Percentiles rank a stretch among this genome's conserved stretches.
These are phyloP conservation scores for Plasmodium knowlesi DNA, from an alignment of 169 alveolate species.

Conservation along the genomic window DNA sequence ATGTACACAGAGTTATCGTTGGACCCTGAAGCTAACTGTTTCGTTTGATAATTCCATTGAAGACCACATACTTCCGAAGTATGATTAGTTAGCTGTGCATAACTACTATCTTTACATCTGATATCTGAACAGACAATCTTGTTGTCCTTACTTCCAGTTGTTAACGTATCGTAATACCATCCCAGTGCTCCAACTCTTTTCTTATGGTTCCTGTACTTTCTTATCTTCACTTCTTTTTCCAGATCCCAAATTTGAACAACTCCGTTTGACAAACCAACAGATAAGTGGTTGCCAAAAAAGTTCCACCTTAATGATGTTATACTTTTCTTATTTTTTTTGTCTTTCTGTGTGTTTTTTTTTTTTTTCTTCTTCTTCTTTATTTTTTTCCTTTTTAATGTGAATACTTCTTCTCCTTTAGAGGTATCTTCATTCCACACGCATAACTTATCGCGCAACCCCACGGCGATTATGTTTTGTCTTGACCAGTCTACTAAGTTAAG, in stretches of 20 bases:
- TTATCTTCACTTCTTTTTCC: slow-evolving; percentile 68
- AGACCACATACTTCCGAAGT: slow-evolving; percentile 93
- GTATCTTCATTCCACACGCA: slow-evolving; percentile 84
- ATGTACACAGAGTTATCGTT: slow-evolving; percentile 95
- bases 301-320: slow-evolving; percentile 92
- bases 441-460: slow-evolving; percentile 86
- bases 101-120: slow-evolving; percentile 82
- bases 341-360: slow-evolving; percentile 1
- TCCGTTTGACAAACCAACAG: slow-evolving; percentile 92
- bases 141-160: slow-evolving; percentile 94
- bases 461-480: slow-evolving; percentile 82
- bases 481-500: slow-evolving; percentile 90
- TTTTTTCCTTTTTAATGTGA: background rate
- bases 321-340: slow-evolving; percentile 64
- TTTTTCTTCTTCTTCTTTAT: background rate
- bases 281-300: slow-evolving; percentile 88
- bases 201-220: slow-evolving; percentile 88
- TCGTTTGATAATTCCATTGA: slow-evolving; percentile 92
- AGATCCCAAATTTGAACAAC: slow-evolving; percentile 88
- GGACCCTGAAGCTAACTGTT: slow-evolving; percentile 95
- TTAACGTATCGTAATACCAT: slow-evolving; percentile 88
- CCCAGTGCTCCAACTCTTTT: slow-evolving; percentile 92
- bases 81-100: slow-evolving; percentile 85
- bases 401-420: slow-evolving; percentile 32
- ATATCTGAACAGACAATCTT: slow-evolving; percentile 88